These are phyloP conservation scores for Pseudogymnoascus sp. DNA, from an alignment of 2,329 filamentous ascomycete species.

Conservation along the genomic window DNA sequence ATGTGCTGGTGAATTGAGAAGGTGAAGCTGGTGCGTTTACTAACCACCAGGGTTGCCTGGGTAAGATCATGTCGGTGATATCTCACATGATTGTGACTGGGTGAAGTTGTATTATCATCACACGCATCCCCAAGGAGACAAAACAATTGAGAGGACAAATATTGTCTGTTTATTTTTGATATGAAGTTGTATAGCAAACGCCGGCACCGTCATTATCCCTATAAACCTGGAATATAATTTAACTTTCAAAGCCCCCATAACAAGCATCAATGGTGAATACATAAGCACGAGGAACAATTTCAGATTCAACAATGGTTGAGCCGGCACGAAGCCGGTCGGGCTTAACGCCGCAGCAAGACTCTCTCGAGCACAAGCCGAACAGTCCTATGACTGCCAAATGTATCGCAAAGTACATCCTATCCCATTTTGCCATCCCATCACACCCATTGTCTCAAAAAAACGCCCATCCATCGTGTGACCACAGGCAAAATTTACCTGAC, in stretches of 20 bases:
- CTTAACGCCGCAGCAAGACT: slow-evolving; percentile 63
- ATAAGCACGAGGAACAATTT: slow-evolving; percentile 6
- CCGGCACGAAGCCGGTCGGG: slow-evolving; percentile 63
- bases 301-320: slow-evolving; percentile 32
- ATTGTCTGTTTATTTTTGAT: not conserved
- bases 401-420: slow-evolving; percentile 34
- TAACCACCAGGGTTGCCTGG: not conserved
- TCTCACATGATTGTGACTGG: not conserved
- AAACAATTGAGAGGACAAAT: not conserved
- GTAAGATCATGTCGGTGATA: not conserved
- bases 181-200: slow-evolving; percentile 5
- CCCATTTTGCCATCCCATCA: slow-evolving; percentile 21
- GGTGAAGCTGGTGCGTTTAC: not conserved
- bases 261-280: slow-evolving; percentile 8
- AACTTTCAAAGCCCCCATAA: not conserved
- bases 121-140: not conserved
- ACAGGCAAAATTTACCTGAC: slow-evolving; percentile 66
- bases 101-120: not conserved
- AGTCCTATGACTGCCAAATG: slow-evolving; percentile 37
- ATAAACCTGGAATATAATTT: not conserved
- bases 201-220: not conserved
- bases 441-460: slow-evolving; percentile 10
- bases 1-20: not conserved
- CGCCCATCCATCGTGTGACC: slow-evolving; percentile 18
- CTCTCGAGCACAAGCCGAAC: slow-evolving; percentile 40